Conservation (phyloP, 208 protist species). For the Kentomonas sorsogonicus region DNA sequence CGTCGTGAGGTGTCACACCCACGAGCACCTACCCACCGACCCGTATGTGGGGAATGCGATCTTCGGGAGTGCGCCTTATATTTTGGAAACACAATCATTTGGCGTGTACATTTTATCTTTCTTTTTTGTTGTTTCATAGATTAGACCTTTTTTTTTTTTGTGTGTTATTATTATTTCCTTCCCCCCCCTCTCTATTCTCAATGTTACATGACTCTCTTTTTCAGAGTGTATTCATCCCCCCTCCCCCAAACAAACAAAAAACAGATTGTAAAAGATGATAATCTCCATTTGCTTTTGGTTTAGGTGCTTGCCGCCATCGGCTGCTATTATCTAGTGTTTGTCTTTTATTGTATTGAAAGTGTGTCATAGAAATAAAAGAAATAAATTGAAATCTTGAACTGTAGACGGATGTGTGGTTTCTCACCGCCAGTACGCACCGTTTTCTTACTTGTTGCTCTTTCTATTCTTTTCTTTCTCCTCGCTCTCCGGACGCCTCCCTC, state of each 20-base stretch:
- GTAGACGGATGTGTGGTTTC: background rate
- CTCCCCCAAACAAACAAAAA: too few relatives aligned
- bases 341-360: conserved; percentile 10
- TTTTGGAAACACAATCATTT: too few relatives aligned
- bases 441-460: background rate
- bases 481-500: conserved; percentile 5
- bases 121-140: background rate
- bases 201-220: background rate
- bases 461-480: conserved; percentile 12
- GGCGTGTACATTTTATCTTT: background rate
- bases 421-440: background rate
- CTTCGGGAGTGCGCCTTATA: too few relatives aligned
- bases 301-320: too few relatives aligned
- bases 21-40: too few relatives aligned
- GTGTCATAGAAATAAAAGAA: background rate
- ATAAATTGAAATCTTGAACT: background rate
- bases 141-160: background rate
- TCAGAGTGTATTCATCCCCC: background rate
- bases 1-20: too few relatives aligned
- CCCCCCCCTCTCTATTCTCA: conserved; percentile 1
- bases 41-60: too few relatives aligned
- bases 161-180: background rate
- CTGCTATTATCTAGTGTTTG: too few relatives aligned
- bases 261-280: too few relatives aligned
- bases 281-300: conserved; percentile 7